Percentiles rank a stretch among this genome's conserved stretches.
phyloP scores from a whole-genome alignment of 768 basidiomycete genomes.

The Hypholoma sublateritium region DNA sequence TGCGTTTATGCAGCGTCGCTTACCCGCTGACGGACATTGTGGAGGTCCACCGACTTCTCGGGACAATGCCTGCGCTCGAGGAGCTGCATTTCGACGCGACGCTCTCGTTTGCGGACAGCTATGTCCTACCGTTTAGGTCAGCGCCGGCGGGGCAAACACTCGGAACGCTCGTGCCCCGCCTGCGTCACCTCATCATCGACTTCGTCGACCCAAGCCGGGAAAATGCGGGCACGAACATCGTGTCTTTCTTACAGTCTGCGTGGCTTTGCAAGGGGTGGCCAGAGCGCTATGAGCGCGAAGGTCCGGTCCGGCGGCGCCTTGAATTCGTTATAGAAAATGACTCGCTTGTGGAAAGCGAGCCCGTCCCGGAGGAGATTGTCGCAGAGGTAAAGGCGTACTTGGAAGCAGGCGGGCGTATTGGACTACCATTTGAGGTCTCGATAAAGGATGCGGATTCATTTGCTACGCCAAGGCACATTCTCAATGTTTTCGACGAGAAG shows the following conservation, averaged over 20 bases:
- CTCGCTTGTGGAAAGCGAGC: neutral
- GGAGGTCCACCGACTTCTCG: neutral
- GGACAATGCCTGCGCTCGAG: neutral
- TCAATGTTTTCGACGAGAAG: constrained; percentile 1
- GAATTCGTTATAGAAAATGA: neutral
- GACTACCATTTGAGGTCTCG: neutral
- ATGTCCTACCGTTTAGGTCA: neutral
- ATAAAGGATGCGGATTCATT: neutral
- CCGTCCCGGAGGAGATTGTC: neutral
- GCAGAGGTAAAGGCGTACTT: neutral
- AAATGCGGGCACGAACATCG: neutral
- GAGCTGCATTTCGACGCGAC: constrained; percentile 1
- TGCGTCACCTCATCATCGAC: constrained; percentile 1
- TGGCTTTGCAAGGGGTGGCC: constrained; percentile 4
- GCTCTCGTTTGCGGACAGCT: neutral
- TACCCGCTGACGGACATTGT: neutral
- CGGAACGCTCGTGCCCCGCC: neutral
- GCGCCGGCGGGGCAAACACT: neutral
- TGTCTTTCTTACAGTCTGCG: neutral
- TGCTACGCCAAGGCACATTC: neutral
- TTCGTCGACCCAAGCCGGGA: neutral
- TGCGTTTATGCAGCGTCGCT: neutral
- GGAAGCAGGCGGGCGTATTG: too few relatives aligned
- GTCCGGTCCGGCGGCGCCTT: neutral
- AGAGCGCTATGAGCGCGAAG: neutral